Conservation (phyloP, 192 early-diverging fungal species). For the Phlyctochytrium arcticum region DNA sequence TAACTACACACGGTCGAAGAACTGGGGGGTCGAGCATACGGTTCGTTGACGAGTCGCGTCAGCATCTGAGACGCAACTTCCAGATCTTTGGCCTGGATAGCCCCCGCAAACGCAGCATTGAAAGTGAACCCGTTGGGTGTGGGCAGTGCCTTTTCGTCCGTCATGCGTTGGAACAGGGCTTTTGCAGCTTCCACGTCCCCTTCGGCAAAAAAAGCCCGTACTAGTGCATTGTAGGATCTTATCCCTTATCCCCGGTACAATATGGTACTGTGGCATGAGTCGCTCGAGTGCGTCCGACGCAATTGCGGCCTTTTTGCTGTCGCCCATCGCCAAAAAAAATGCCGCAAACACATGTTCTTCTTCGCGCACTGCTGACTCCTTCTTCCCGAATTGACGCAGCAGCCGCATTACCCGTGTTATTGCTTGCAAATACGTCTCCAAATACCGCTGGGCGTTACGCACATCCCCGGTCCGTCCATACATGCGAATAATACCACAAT, state of each 20-base stretch:
- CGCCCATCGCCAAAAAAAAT: background rate
- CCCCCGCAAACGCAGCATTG: background rate
- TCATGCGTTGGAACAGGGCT: background rate
- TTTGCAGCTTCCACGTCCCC: background rate
- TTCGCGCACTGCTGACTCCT: background rate
- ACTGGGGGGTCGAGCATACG: background rate
- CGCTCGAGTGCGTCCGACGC: background rate
- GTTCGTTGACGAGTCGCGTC: background rate
- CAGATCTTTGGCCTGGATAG: background rate
- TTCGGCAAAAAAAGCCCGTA: background rate
- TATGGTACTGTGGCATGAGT: background rate
- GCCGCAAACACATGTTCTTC: background rate
- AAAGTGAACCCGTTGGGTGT: background rate
- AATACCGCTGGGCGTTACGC: slow-evolving; percentile 8
- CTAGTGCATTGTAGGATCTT: background rate
- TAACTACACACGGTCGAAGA: background rate
- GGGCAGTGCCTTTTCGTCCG: background rate
- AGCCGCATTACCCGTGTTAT: no score
- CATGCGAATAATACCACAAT: background rate
- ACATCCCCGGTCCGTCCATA: background rate
- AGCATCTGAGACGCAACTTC: background rate
- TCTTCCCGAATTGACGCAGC: no score
- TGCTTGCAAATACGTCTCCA: background rate
- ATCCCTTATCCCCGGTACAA: background rate
- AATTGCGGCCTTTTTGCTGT: background rate